Base-by-base conservation (phyloP, 257 asterid genomes). In the Nicotiana tomentosiformis region DNA sequence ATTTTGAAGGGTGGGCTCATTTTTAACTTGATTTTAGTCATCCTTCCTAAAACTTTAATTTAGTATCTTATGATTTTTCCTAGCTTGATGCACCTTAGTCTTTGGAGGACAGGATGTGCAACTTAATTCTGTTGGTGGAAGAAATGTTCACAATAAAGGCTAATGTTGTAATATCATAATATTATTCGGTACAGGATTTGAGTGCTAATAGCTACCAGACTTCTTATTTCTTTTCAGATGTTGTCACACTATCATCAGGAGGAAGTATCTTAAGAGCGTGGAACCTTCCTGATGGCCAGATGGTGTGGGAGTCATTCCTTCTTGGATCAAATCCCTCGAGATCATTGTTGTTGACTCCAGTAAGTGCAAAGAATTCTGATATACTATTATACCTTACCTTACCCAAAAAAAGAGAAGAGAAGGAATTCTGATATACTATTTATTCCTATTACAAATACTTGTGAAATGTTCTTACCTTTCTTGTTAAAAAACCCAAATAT, bases 221-320 rank as follows among this genome's bases (percentile, higher is more conserved):
- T 14, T 53, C 3, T 67, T 83, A 43, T 72, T 53, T 69, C 15
- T 39, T 87, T 87, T 84, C 95, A 96, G 99, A 94, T 88, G 98
- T 94, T 67, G 87, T 93, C 87, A 90, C 98, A 67, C 88, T 93
- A 64, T 96, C 99, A 51, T 91, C 97, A 18, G 95, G 89, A 72
- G 98, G 99, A 86, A 93, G 91, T 84, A 86, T 91, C 72, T 77
- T 94, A 83, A 93, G 99, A 90, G 99, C 99, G 82, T 96, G 99
- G 99, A 94, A 93, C 90, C 98, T 96, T 85, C 98, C 98, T 84
- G 99, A 96, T 89, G 99, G 99, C 70, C 98, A 94, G 90, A 91
- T 96, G 99, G 92, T 94, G 86, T 96, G 99, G 99, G 99, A 96
- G 90, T 90, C 96, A 6, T 86, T 90, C 79, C 91, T 96, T 86